A percentile compares a stretch with the other conserved stretches of the same genome.
Conservation (phyloP, 2,329 filamentous ascomycete species). For the Aspergillus ochraceoroseus region DNA sequence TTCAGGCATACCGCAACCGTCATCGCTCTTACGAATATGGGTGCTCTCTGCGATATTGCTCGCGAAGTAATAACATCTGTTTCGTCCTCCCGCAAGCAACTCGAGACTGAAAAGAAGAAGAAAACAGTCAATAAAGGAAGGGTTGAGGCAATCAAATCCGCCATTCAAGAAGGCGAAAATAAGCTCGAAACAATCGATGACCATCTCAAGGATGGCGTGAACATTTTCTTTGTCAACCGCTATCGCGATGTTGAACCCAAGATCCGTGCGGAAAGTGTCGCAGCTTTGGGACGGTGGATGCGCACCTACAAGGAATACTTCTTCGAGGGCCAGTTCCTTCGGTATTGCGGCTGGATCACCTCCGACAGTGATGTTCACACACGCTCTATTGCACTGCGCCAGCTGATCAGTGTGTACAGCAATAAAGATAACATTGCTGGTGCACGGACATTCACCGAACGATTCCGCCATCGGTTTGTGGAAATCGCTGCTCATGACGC, state of each 20-base stretch:
- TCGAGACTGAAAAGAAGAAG: constrained; percentile 70
- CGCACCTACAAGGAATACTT: constrained; percentile 77
- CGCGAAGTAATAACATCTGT: constrained; percentile 65
- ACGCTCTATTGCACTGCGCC: constrained; percentile 78
- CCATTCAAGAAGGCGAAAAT: constrained; percentile 64
- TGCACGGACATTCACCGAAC: constrained; percentile 85
- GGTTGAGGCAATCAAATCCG: constrained; percentile 66
- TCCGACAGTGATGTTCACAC: constrained; percentile 73
- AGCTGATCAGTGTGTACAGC: constrained; percentile 73
- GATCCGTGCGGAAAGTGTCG: constrained; percentile 83
- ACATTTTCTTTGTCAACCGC: constrained; percentile 88
- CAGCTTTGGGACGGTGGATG: constrained; percentile 85
- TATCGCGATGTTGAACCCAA: constrained; percentile 90
- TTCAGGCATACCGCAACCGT: constrained; percentile 93
- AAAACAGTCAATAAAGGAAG: constrained; percentile 71
- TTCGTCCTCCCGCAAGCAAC: constrained; percentile 70
- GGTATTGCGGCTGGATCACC: constrained; percentile 93
- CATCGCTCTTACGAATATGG: constrained; percentile 73
- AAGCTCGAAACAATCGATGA: constrained; percentile 66
- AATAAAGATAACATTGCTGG: constrained; percentile 70
- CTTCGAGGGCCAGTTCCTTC: constrained; percentile 82
- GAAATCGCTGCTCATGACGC: constrained; percentile 88
- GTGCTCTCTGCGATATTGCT: constrained; percentile 68
- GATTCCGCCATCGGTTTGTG: constrained; percentile 78
- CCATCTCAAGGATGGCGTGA: constrained; percentile 78